These are phyloP conservation scores for Chrysosporium queenslandicum DNA, from an alignment of 2,329 filamentous ascomycete genomes.

Conservation along the genomic window DNA sequence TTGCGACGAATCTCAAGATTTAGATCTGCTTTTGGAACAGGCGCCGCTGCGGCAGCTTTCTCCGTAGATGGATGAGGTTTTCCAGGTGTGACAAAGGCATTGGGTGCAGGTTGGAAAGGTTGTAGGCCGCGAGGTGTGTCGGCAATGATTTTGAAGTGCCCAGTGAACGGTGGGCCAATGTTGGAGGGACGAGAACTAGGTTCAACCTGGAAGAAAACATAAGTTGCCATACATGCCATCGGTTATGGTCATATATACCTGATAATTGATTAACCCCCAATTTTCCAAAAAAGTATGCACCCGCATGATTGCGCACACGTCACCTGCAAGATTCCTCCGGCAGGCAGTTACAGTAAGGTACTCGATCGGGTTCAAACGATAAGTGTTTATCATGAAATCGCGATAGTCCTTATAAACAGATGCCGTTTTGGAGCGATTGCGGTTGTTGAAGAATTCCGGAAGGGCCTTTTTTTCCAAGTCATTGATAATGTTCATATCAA, in stretches of 20 bases:
- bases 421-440: slow-evolving; percentile 95
- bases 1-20: slow-evolving; percentile 92
- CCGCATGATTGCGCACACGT: slow-evolving; percentile 98
- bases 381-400: slow-evolving; percentile 99
- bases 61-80: slow-evolving; percentile 61
- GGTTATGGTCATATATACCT: slow-evolving; percentile 48
- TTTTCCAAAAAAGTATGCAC: slow-evolving; percentile 97
- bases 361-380: slow-evolving; percentile 87
- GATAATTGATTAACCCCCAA: slow-evolving; percentile 98
- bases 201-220: slow-evolving; percentile 60
- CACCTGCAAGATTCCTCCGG: slow-evolving; percentile 84
- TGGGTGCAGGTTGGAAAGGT: slow-evolving; percentile 83
- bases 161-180: slow-evolving; percentile 91
- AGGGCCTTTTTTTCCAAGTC: slow-evolving; percentile 87
- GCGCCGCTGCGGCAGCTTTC: slow-evolving; percentile 53
- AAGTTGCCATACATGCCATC: not conserved
- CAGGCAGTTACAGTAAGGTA: slow-evolving; percentile 97
- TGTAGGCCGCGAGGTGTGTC: slow-evolving; percentile 92
- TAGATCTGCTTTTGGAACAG: slow-evolving; percentile 64
- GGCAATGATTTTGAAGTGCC: slow-evolving; percentile 91
- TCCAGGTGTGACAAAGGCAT: slow-evolving; percentile 54
- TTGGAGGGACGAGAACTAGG: slow-evolving; percentile 89
- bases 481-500: slow-evolving; percentile 92
- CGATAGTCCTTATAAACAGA: slow-evolving; percentile 98
- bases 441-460: slow-evolving; percentile 96